Percentiles rank a stretch among this genome's conserved stretches.
phyloP scores from a whole-genome alignment of 495 filamentous ascomycete genomes.

The Xylaria sp. region DNA sequence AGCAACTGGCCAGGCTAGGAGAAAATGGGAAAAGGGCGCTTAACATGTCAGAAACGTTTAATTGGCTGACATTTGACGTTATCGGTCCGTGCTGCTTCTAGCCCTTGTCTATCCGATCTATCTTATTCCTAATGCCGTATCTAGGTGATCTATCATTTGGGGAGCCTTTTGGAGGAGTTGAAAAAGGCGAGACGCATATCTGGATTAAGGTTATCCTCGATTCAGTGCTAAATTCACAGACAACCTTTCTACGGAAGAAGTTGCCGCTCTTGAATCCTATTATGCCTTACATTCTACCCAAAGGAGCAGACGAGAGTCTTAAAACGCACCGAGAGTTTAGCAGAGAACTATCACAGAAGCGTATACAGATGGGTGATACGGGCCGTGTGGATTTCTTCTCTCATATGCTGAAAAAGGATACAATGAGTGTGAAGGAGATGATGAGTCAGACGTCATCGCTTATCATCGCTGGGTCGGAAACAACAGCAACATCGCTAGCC shows the following conservation, averaged over 20 bases:
- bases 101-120: background rate
- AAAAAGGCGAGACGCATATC: conserved; percentile 14
- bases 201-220: conserved; percentile 23
- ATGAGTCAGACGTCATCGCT: conserved; percentile 32
- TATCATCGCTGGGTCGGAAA: conserved; percentile 60
- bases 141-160: conserved; percentile 60
- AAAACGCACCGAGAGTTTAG: conserved; percentile 7
- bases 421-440: conserved; percentile 26
- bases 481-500: conserved; percentile 57
- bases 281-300: conserved; percentile 11
- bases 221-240: conserved; percentile 15
- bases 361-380: conserved; percentile 18
- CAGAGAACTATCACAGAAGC: conserved; percentile 11
- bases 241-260: background rate
- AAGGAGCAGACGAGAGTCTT: conserved; percentile 9
- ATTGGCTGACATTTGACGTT: conserved; percentile 61
- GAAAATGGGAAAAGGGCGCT: conserved; percentile 35
- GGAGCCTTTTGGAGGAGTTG: conserved; percentile 50
- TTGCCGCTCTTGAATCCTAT: background rate
- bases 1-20: conserved; percentile 29
- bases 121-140: background rate
- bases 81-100: conserved; percentile 40
- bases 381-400: conserved; percentile 27
- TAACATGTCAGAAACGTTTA: conserved; percentile 53
- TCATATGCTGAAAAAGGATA: conserved; percentile 24